Percentiles rank a stretch among this genome's conserved stretches.
These are phyloP conservation scores for Hondaea fermentalgiana DNA, from an alignment of 108 stramenopile species.

Conservation along the genomic window DNA sequence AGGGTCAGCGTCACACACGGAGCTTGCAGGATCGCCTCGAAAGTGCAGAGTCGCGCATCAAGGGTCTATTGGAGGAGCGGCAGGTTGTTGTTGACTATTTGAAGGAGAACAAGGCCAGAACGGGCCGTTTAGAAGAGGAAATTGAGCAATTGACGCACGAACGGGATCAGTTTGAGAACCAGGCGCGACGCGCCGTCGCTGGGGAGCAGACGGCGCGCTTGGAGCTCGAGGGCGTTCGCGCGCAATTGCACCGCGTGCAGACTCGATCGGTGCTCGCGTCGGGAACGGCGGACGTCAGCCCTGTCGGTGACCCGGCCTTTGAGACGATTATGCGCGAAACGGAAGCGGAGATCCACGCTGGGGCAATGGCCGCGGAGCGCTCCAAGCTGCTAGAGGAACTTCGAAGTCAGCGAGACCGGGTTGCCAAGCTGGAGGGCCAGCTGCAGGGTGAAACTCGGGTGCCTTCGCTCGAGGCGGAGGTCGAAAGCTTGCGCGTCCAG, in stretches of 20 bases:
- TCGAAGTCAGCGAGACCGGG: background rate
- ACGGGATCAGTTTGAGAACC: background rate
- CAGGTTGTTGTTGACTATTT: slow-evolving; percentile 5
- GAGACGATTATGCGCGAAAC: background rate
- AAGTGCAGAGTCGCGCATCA: background rate
- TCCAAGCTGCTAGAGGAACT: background rate
- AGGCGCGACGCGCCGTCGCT: background rate
- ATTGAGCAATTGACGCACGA: background rate
- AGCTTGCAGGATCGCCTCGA: background rate
- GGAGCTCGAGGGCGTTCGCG: background rate
- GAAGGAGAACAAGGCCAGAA: background rate
- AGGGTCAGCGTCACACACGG: background rate
- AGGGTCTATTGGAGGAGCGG: background rate
- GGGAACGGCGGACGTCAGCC: background rate
- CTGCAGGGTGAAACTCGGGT: background rate
- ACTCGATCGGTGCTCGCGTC: background rate
- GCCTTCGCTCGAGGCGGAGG: background rate
- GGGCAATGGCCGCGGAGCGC: background rate
- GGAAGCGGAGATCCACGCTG: background rate
- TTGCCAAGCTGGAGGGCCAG: background rate
- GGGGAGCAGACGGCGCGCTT: background rate
- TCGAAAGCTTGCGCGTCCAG: background rate
- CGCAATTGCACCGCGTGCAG: background rate
- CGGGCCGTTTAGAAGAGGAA: background rate
- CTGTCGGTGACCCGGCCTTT: background rate